Conservation (phyloP, 2,329 filamentous ascomycete species). For the Fragosphaeria purpurea region DNA sequence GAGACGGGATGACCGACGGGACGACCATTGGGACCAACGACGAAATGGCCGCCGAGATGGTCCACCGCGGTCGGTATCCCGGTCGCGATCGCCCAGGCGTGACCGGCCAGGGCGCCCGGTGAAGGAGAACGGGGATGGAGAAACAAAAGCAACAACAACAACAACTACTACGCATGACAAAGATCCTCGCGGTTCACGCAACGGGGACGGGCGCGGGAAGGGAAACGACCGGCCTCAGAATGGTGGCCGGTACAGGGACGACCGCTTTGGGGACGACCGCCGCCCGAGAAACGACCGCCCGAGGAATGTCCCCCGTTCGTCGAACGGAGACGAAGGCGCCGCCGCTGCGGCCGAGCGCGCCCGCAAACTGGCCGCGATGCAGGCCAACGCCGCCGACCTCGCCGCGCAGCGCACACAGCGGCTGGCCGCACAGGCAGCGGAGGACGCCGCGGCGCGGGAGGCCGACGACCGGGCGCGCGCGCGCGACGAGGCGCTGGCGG, state of each 20-base stretch:
- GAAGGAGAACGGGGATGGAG: no score
- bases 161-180: no score
- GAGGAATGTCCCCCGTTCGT: no score
- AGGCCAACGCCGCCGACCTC: constrained; percentile 57
- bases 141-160: no score
- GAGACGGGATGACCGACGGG: constrained; percentile 25
- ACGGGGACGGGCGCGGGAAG: constrained; percentile 6
- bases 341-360: constrained; percentile 37
- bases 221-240: not conserved
- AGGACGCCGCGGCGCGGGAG: constrained; percentile 54
- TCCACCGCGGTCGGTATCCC: no score
- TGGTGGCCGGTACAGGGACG: no score
- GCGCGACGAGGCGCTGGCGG: constrained; percentile 24
- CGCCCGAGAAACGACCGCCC: no score
- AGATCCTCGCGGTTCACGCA: not conserved
- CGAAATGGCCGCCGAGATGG: not conserved
- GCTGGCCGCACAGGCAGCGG: constrained; percentile 54
- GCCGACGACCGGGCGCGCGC: constrained; percentile 55
- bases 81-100: no score
- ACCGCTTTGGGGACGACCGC: no score
- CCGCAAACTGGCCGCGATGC: constrained; percentile 63
- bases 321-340: constrained; percentile 26
- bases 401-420: constrained; percentile 61
- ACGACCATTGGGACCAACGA: constrained; percentile 23
- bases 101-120: no score